Evolutionary conservation across 2,329 filamentous ascomycete genomes (phyloP).

Genomic region (Trichoderma polysporum): DNA sequence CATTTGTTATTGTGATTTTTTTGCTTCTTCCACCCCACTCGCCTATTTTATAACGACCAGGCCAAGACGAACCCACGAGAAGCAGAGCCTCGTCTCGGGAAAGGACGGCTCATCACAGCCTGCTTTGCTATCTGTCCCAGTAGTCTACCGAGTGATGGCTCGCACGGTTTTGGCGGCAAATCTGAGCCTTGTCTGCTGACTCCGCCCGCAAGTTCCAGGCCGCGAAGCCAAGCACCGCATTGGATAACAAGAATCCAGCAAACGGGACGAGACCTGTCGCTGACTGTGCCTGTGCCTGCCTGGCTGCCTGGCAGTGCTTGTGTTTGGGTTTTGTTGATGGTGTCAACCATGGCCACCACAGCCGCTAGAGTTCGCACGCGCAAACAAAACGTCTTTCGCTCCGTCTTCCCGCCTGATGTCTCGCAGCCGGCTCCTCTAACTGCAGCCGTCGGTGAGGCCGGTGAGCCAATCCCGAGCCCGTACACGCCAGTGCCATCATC

Average conservation of each 20-base stretch:
- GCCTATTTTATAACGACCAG: background rate
- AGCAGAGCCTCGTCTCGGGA: background rate
- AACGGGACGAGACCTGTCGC: background rate
- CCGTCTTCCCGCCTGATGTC: conserved; percentile 55
- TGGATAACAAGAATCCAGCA: background rate
- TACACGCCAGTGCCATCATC: conserved; percentile 27
- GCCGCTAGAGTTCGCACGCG: conserved; percentile 48
- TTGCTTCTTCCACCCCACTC: conserved; percentile 13
- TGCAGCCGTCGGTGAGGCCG: conserved; percentile 41
- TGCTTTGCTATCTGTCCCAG: background rate
- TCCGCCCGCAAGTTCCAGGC: conserved; percentile 12
- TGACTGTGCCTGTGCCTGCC: background rate
- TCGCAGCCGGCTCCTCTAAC: conserved; percentile 49
- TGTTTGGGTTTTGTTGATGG: background rate
- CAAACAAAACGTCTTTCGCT: conserved; percentile 52
- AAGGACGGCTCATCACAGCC: background rate
- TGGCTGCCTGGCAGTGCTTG: background rate
- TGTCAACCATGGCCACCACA: conserved; percentile 30
- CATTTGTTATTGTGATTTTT: conserved; percentile 1
- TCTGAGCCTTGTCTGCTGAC: conserved; percentile 15
- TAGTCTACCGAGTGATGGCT: background rate
- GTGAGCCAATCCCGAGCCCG: conserved; percentile 48
- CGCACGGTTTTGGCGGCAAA: background rate
- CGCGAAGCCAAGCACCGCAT: background rate
- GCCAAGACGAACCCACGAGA: conserved; percentile 5